Evolutionary conservation across 2,329 filamentous ascomycete species (phyloP), one percentile per base, ranked within the genome.

Genomic region (Geosmithia flava): DNA sequence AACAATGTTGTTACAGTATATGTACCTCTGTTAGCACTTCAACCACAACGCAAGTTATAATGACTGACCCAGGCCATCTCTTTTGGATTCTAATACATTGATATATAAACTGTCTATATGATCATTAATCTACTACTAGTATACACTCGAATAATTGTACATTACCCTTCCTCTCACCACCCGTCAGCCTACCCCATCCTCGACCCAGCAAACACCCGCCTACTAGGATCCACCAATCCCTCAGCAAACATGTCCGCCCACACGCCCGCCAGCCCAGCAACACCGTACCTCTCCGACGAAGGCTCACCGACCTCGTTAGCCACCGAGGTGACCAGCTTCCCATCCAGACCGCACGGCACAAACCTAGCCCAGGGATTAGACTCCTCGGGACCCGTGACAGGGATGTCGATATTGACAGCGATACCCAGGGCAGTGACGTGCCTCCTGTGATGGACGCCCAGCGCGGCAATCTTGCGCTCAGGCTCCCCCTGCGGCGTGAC

Each of bases 371-470:
- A 80, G 1, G 76, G 75, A 52, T 80, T 78, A 3, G 52, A 52
- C 7, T 52, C 51, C 47, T 62, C 60, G 44, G 51, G 43, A 0
- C 69, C 70, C 2, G 53, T 47, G 2, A 70, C 65, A 1, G 86
- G 78, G 49, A 83, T 79, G 53, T 69, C 67, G n/a, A 88, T 67
- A 71, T 95, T 87, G 61, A 96, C 62, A 2, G 87, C 90, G 33
- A 95, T 74, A 7, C 93, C 93, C 62, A 94, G 85, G 51, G 83
- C 87, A 20, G 83, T 89, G 39, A 97, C 76, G 64, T 94, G 82
- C 44, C 91, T 72, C 15, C 89, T 72, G 53, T 96, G 75, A 67
- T 97, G 90, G n/a, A 98, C 87, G 1, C 93, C 93, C 42, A 97
- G 70, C 0, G 90, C 89, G 1, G 88, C 87, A 55, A 98, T 89